Percentiles rank a stretch among this genome's conserved stretches.
phyloP scores from a whole-genome alignment of 129 eudicot species.

The Pseudognaphalium luteoalbum region DNA sequence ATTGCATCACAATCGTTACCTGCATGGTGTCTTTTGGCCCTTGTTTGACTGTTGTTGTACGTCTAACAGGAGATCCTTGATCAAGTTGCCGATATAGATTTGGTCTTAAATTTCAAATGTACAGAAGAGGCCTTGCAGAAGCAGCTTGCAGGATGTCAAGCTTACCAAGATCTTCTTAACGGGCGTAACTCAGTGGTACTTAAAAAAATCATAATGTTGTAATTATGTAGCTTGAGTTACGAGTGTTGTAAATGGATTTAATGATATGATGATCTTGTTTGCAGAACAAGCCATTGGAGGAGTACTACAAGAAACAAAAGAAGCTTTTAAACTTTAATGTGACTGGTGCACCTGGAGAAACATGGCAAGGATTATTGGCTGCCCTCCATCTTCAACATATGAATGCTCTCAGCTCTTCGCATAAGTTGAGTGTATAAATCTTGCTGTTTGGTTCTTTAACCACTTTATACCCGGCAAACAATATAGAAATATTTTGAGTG shows the following conservation, averaged over 20 bases:
- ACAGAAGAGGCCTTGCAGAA: constrained; percentile 46
- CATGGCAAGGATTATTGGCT: constrained; percentile 87
- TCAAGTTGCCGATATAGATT: constrained; percentile 76
- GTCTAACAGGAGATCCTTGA: constrained; percentile 85
- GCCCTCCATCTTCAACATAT: constrained; percentile 87
- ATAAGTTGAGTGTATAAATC: constrained; percentile 63
- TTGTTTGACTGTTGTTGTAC: constrained; percentile 10
- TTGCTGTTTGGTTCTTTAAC: constrained; percentile 16
- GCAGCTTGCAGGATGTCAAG: constrained; percentile 37
- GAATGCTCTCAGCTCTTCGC: constrained; percentile 56
- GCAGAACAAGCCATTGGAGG: constrained; percentile 79
- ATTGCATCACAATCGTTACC: background rate
- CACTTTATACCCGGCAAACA: constrained; percentile 22
- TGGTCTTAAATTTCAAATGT: constrained; percentile 85
- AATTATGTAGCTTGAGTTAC: constrained; percentile 20
- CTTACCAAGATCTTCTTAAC: constrained; percentile 46
- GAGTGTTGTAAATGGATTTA: constrained; percentile 1
- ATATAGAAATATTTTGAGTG: constrained; percentile 33
- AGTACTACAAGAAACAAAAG: constrained; percentile 81
- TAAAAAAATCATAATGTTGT: constrained; percentile 17
- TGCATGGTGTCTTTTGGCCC: background rate
- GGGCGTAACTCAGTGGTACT: constrained; percentile 44
- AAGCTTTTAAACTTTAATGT: constrained; percentile 86
- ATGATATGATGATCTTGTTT: constrained; percentile 1
- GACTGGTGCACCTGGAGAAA: constrained; percentile 76